These are phyloP conservation scores for Lycium barbarum DNA, from an alignment of 257 asterid species.

Conservation along the genomic window DNA sequence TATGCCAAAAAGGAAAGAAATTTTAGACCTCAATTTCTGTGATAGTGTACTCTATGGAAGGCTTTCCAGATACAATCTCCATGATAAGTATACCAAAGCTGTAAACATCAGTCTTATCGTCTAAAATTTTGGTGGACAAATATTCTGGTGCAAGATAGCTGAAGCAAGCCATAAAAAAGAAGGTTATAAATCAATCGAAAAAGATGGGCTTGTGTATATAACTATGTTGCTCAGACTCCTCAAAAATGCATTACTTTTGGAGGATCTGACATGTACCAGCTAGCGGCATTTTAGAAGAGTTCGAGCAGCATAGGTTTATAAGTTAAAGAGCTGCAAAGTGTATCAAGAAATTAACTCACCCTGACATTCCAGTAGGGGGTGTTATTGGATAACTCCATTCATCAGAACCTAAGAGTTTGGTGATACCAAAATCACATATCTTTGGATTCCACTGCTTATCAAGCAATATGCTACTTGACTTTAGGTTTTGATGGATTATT, in stretches of 20 bases:
- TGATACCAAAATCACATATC: conserved; percentile 53
- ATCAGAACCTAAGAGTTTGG: conserved; percentile 43
- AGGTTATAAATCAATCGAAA: not conserved
- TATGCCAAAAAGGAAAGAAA: not conserved
- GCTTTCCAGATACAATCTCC: conserved; percentile 69
- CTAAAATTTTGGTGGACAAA: conserved; percentile 6
- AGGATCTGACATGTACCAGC: not conserved
- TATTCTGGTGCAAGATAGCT: conserved; percentile 59
- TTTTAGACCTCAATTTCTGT: conserved; percentile 50
- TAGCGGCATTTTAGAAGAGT: not conserved
- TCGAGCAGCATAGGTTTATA: not conserved
- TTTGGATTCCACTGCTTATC: conserved; percentile 73
- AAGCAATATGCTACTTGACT: conserved; percentile 56
- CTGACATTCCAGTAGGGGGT: conserved; percentile 49
- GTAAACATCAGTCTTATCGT: conserved; percentile 59
- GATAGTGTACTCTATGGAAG: conserved; percentile 32
- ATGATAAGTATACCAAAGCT: conserved; percentile 61
- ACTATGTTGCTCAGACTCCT: not conserved
- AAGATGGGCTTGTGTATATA: not conserved
- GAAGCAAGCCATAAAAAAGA: not conserved
- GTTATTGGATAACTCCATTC: conserved; percentile 35
- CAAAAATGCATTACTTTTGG: not conserved
- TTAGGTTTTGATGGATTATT: conserved; percentile 50
- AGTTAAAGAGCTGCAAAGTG: not conserved
- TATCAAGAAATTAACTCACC: conserved; percentile 34